Evolutionary conservation across 495 filamentous ascomycete species (phyloP), one percentile per base, ranked within the genome.

Genomic region (Aspergillus heteromorphus): DNA sequence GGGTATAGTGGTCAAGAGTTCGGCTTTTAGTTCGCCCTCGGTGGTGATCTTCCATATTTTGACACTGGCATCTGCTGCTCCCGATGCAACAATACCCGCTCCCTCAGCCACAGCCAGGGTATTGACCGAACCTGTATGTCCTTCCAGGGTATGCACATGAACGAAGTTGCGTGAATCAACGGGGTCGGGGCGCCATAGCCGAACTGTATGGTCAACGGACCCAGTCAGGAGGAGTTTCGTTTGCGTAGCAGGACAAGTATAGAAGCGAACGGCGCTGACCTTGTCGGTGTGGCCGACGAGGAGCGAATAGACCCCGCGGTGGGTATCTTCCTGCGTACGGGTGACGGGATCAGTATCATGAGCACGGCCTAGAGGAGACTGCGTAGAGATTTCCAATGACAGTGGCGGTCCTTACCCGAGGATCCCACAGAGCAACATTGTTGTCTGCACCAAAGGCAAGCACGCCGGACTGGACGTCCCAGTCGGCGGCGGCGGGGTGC

Each of bases 361-460:
- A 43, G 23, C 25, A 18, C 34, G 4, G 49, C 8, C 19, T 13
- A 11, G 41, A 42, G 13, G 16, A 27, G 23, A 27, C 23, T 3
- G 23, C 7, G 23, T 57, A 23, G 59, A 51, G 36, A 49, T 9
- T 48, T 17, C 11, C 17, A 16, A 43, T 16, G 45, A 29, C 23
- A 11, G 19, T 9, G 7, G 11, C 11, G 27, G 0, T 14, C 68
- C 84, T 58, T 83, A 95, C 91, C 65, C 80, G 65, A 43, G 93
- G 90, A 62, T 86, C 75, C 93, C 93, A 97, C 48, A 97, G 64
- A 27, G 91, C 93, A 54, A 97, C 77, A 72, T 92, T 93, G 54
- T 82, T 82, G 71, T 91, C 89, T 23, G 91, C 87, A 34, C 93
- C 93, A 72, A 88, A 98, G 41, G 92, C 95, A 34, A 97, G 78